Evolutionary conservation across 257 asterid genomes (phyloP).

Genomic region (Przewalskia tangutica): DNA sequence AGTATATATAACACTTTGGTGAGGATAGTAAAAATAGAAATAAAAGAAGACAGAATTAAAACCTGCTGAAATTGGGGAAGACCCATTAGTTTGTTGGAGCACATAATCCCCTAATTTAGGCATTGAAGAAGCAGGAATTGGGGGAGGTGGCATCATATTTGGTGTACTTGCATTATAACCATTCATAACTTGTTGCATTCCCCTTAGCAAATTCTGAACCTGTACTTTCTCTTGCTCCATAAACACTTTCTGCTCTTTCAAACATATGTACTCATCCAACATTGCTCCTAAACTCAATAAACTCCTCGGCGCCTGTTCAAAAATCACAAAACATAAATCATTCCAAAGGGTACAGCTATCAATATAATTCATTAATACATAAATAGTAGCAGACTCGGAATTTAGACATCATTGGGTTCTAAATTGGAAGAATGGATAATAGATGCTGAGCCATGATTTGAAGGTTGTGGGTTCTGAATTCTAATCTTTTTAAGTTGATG

Average conservation of each 20-base stretch:
- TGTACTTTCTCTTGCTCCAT: conserved; percentile 63
- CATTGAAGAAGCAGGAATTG: conserved; percentile 7
- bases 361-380: neutral
- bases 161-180: conserved; percentile 31
- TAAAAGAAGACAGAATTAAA: neutral
- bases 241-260: conserved; percentile 72
- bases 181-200: conserved; percentile 74
- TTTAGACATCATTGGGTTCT: neutral
- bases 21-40: neutral
- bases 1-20: neutral
- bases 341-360: neutral
- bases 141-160: conserved; percentile 17
- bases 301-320: conserved; percentile 60
- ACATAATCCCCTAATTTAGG: neutral
- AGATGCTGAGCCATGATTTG: no score
- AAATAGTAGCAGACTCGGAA: neutral
- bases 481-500: no score
- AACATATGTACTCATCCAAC: conserved; percentile 67
- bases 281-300: conserved; percentile 71
- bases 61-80: neutral
- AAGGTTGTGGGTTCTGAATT: no score
- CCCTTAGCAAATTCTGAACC: conserved; percentile 57
- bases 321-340: neutral
- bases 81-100: neutral
- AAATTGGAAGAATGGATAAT: neutral